A percentile compares a stretch with the other conserved stretches of the same genome.
These are phyloP conservation scores for Discostella stelligeroides DNA, from an alignment of 108 stramenopile species.

Conservation along the genomic window DNA sequence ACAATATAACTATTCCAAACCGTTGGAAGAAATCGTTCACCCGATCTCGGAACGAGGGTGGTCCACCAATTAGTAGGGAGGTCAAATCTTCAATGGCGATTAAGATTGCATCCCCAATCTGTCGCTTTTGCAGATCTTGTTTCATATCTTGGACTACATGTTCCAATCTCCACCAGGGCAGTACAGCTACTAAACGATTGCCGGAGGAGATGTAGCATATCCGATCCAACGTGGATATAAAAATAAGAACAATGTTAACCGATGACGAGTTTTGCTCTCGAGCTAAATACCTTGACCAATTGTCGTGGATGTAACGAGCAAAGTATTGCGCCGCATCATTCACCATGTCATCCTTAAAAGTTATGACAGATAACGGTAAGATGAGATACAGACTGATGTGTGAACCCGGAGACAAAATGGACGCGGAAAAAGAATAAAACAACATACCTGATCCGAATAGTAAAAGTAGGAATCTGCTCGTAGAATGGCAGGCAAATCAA, in stretches of 20 bases:
- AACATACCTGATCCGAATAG: constrained; percentile 73
- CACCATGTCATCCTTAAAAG: constrained; percentile 71
- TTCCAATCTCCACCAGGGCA: constrained; percentile 89
- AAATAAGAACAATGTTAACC: constrained; percentile 71
- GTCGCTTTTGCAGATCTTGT: constrained; percentile 64
- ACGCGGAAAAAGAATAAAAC: not conserved
- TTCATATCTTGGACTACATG: constrained; percentile 82
- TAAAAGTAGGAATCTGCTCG: constrained; percentile 73
- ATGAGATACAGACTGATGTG: not conserved
- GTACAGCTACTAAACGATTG: constrained; percentile 51
- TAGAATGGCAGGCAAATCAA: constrained; percentile 76
- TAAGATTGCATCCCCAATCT: constrained; percentile 68
- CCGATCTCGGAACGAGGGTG: constrained; percentile 71
- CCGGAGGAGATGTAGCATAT: constrained; percentile 88
- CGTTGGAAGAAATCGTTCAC: constrained; percentile 70
- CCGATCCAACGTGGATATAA: constrained; percentile 79
- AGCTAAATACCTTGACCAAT: constrained; percentile 54
- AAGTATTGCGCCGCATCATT: constrained; percentile 90
- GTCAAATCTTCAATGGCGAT: constrained; percentile 68
- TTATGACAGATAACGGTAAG: not conserved
- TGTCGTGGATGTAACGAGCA: constrained; percentile 75
- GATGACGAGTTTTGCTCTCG: constrained; percentile 28
- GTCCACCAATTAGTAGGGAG: constrained; percentile 66
- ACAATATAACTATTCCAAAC: constrained; percentile 83
- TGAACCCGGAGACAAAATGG: not conserved